Evolutionary conservation across 2,329 filamentous ascomycete species (phyloP).

Genomic region (Fusarium miscanthi): DNA sequence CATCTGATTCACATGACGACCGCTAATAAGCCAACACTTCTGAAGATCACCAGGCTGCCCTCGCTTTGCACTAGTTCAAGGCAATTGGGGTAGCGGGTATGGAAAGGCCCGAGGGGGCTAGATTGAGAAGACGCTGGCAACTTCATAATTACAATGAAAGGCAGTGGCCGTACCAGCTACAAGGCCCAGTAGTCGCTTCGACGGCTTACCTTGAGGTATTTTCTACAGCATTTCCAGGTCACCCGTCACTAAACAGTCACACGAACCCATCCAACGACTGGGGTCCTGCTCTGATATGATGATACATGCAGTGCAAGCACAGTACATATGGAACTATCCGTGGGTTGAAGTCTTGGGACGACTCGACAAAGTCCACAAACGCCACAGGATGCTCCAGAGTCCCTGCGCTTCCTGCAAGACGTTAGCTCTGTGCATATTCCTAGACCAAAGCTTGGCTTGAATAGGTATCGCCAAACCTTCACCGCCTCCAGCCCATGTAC

Average conservation of each 20-base stretch:
- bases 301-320: conserved; percentile 18
- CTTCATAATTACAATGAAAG: background rate
- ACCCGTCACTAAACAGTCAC: background rate
- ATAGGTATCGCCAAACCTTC: conserved; percentile 44
- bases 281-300: background rate
- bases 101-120: conserved; percentile 26
- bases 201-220: conserved; percentile 15
- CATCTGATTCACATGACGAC: conserved; percentile 20
- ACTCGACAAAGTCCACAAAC: conserved; percentile 10
- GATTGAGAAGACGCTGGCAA: background rate
- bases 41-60: conserved; percentile 11
- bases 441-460: conserved; percentile 35
- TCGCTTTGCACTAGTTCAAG: conserved; percentile 9
- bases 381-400: conserved; percentile 6
- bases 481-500: conserved; percentile 38
- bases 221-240: conserved; percentile 13
- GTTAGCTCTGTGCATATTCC: conserved; percentile 44
- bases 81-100: conserved; percentile 33
- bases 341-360: conserved; percentile 8
- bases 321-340: conserved; percentile 18
- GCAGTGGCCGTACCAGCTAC: conserved; percentile 15
- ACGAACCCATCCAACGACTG: background rate
- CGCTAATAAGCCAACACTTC: background rate
- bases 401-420: conserved; percentile 32
- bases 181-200: background rate